Evolutionary conservation across 306 rosid species (phyloP), one percentile per base, ranked within the genome.

Genomic region (Pyrus betulifolia): DNA sequence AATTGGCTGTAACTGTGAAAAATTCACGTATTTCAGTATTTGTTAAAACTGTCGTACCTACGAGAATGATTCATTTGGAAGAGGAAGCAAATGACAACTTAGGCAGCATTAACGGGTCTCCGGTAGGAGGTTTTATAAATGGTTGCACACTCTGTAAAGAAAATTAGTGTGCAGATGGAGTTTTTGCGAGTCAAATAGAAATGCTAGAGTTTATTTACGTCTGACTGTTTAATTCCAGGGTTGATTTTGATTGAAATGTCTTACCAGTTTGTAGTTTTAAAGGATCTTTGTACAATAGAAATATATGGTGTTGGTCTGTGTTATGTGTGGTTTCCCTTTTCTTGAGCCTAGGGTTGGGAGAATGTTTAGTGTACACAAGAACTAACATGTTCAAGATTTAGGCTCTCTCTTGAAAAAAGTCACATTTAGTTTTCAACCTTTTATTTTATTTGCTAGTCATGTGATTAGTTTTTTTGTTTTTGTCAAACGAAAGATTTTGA

Each of bases 51-150:
- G 77, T 49, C 13, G 45, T 74, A 60, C 45, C 45, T 27, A 42
- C 28, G n/a, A 40, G 58, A 74, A 18, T 8, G 19, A 17, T 30
- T 27, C 55, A 33, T 61, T 74, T 1, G 21, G 69, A 40, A 60
- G 77, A 74, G 77, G 21, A 60, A 74, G 77, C 70, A 61, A 61
- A 74, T 27, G 77, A 11, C 70, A 23, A 27, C 70, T 27, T 74
- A 25, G 30, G 30, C n/a, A 74, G 69, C 60, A 42, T 73, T 21
- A 67, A 44, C 28, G 27, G 22, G 54, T 57, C 38, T 42, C 77
- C 14, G 21, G 25, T 55, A 6, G 38, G 67, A 22, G 76, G 54
- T 72, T 57, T 28, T 59, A 35, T 71, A 21, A 8, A 35, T 35
- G 40, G n/a, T 72, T 72, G 61, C 67, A 71, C 49, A 35, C 76